Conservation (phyloP, 345 rosid species). For the Combretum micranthum region DNA sequence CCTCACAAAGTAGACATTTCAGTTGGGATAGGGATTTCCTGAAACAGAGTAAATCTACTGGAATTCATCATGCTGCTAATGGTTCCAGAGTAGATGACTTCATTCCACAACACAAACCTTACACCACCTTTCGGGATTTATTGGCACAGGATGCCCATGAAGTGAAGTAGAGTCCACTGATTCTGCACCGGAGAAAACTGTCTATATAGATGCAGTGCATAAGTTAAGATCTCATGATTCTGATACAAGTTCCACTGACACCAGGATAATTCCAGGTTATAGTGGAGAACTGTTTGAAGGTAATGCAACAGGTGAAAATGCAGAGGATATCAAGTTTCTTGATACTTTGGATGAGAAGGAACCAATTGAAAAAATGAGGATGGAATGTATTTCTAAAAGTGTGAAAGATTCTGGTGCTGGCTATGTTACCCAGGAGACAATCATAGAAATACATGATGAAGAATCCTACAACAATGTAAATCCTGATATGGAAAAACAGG, state of each 20-base stretch:
- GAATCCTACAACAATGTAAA: slow-evolving; percentile 14
- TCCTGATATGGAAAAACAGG: slow-evolving; percentile 18
- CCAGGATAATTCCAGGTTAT: slow-evolving; percentile 6
- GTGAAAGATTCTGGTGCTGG: no score
- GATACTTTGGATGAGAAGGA: slow-evolving; percentile 9
- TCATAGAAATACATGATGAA: no score
- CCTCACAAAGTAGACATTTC: slow-evolving; percentile 17
- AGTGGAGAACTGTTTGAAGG: slow-evolving; percentile 15
- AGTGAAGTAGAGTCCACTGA: slow-evolving; percentile 27
- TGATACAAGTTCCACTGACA: slow-evolving; percentile 16
- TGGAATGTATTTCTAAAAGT: slow-evolving; percentile 12
- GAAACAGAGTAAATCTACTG: slow-evolving; percentile 15
- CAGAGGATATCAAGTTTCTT: slow-evolving; percentile 22
- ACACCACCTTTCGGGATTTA: slow-evolving; percentile 35
- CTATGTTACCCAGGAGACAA: no score
- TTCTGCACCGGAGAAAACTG: slow-evolving; percentile 59
- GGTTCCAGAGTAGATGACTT: slow-evolving; percentile 9
- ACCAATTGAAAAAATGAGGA: slow-evolving; percentile 8
- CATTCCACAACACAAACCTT: slow-evolving; percentile 14
- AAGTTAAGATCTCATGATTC: slow-evolving; percentile 21
- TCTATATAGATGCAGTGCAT: slow-evolving; percentile 65
- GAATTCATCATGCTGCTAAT: slow-evolving; percentile 17
- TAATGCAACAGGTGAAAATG: slow-evolving; percentile 16
- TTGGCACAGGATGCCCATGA: slow-evolving; percentile 41
- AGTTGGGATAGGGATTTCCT: slow-evolving; percentile 14